phyloP scores from a whole-genome alignment of 2,329 filamentous ascomycete species.

The Ophiostoma triangulosporum region DNA sequence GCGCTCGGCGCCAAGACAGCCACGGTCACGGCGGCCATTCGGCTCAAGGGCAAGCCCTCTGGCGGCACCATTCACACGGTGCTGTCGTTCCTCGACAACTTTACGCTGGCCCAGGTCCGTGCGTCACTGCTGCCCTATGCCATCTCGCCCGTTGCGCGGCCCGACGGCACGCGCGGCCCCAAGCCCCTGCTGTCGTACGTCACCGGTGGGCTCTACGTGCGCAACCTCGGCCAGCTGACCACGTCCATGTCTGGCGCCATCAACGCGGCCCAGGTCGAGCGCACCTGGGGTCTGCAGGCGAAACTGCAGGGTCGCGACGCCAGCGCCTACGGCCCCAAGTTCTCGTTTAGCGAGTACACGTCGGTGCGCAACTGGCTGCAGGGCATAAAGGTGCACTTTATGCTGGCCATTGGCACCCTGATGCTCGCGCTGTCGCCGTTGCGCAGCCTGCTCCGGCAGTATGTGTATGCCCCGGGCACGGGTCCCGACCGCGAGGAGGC shows the following conservation, averaged over 20 bases:
- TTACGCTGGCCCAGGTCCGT: conserved; percentile 32
- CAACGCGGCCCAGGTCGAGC: conserved; percentile 42
- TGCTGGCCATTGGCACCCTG: conserved; percentile 28
- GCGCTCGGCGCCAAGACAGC: conserved; percentile 34
- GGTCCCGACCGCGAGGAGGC: conserved; percentile 39
- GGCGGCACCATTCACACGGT: conserved; percentile 58
- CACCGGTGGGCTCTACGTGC: conserved; percentile 35
- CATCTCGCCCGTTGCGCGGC: conserved; percentile 41
- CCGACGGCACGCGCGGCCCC: conserved; percentile 19
- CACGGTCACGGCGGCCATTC: conserved; percentile 40
- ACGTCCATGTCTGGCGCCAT: conserved; percentile 35
- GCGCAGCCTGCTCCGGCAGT: conserved; percentile 29
- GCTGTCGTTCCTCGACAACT: conserved; percentile 43
- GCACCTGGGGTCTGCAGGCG: conserved; percentile 49
- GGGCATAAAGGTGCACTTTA: conserved; percentile 37
- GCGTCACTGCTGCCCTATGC: conserved; percentile 37
- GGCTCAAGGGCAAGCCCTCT: conserved; percentile 35
- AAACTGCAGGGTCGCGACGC: conserved; percentile 28
- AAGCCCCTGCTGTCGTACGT: conserved; percentile 30
- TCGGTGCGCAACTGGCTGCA: conserved; percentile 34
- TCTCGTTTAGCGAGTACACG: conserved; percentile 43
- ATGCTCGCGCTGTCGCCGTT: conserved; percentile 31
- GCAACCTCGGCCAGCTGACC: conserved; percentile 41
- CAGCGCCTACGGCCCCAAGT: conserved; percentile 47
- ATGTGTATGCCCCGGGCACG: conserved; percentile 40